A percentile compares a stretch with the other conserved stretches of the same genome.
These are phyloP conservation scores for Epichloe sp. DNA, from an alignment of 2,329 filamentous ascomycete genomes.

Conservation along the genomic window DNA sequence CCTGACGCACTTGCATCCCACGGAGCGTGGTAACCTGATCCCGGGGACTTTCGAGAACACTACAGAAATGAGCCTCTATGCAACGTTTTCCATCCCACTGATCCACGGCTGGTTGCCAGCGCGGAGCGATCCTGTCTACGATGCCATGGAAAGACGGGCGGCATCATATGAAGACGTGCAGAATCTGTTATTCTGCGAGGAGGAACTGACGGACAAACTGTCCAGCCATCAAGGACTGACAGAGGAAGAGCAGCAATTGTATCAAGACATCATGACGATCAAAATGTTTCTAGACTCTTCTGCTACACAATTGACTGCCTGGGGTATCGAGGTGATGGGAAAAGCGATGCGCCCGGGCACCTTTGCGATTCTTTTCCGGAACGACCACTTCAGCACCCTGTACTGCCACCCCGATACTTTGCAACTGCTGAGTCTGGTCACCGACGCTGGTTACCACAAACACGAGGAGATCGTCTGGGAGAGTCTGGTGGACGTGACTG, in stretches of 20 bases:
- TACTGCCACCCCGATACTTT: conserved; percentile 74
- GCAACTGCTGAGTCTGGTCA: conserved; percentile 72
- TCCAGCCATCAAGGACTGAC: conserved; percentile 38
- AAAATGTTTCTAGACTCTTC: conserved; percentile 69
- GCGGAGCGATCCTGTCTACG: conserved; percentile 50
- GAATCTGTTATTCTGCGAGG: conserved; percentile 74
- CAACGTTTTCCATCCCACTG: conserved; percentile 75
- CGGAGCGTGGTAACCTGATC: conserved; percentile 33
- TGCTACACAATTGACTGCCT: conserved; percentile 75
- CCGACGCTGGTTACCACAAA: conserved; percentile 77
- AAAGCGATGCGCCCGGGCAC: conserved; percentile 61
- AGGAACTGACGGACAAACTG: conserved; percentile 75
- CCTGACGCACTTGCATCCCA: conserved; percentile 37
- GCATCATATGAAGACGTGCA: conserved; percentile 86
- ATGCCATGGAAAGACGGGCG: conserved; percentile 60
- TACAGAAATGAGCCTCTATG: conserved; percentile 78
- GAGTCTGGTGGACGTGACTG: conserved; percentile 76
- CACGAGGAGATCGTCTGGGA: conserved; percentile 96
- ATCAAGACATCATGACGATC: conserved; percentile 74
- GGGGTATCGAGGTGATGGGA: conserved; percentile 64
- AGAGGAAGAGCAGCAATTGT: conserved; percentile 60
- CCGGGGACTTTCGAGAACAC: conserved; percentile 78
- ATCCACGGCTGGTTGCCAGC: conserved; percentile 87
- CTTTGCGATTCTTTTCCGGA: conserved; percentile 85
- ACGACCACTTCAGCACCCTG: conserved; percentile 91